These are phyloP conservation scores for Pyronema domesticum DNA, from an alignment of 495 filamentous ascomycete genomes.

Conservation along the genomic window DNA sequence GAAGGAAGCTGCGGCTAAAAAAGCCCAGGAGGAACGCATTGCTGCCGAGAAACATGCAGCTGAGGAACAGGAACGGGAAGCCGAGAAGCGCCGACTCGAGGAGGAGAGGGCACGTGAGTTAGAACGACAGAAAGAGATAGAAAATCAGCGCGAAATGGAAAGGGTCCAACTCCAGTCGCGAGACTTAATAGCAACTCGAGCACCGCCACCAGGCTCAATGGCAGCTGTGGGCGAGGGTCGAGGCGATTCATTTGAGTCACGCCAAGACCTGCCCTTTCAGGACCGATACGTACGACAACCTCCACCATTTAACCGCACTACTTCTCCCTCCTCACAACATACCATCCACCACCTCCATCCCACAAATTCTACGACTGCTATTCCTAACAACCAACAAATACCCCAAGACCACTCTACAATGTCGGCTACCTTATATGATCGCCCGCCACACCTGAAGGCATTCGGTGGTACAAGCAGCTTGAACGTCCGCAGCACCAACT, in stretches of 20 bases:
- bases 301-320: not conserved
- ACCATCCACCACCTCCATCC: not conserved
- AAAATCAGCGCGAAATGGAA: conserved; percentile 5
- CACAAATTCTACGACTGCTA: not conserved
- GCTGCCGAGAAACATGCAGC: conserved; percentile 21
- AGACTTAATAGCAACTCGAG: not conserved
- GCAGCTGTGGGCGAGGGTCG: not conserved
- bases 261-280: not conserved
- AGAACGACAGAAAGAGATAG: not conserved
- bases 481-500: not conserved
- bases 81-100: conserved; percentile 17
- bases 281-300: not conserved
- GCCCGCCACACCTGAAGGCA: no score
- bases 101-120: conserved; percentile 8
- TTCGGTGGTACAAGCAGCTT: not conserved
- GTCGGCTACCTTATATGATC: no score
- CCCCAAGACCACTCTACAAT: not conserved
- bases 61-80: conserved; percentile 11
- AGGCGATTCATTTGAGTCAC: not conserved
- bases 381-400: no score
- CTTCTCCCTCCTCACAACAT: not conserved
- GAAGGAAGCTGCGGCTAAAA: conserved; percentile 35
- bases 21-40: conserved; percentile 26
- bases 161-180: not conserved
- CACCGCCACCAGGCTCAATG: not conserved